These are phyloP conservation scores for Peniophora sp. DNA, from an alignment of 1,284 basidiomycete genomes.

Conservation along the genomic window DNA sequence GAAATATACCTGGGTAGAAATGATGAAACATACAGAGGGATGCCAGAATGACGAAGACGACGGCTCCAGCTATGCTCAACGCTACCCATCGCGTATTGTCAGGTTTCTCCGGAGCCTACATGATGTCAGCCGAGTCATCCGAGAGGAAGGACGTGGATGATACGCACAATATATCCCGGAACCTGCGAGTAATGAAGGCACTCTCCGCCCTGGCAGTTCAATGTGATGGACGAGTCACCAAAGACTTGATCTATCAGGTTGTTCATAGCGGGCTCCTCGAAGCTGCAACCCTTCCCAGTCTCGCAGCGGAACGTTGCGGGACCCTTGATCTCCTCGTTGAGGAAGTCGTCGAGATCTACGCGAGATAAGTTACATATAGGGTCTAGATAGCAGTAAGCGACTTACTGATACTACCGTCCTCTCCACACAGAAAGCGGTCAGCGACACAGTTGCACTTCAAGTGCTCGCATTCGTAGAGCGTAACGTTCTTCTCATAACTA, in stretches of 20 bases:
- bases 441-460: constrained; percentile 91
- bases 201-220: constrained; percentile 86
- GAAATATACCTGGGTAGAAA: background rate
- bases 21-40: constrained; percentile 34
- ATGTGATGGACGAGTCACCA: constrained; percentile 84
- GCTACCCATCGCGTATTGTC: constrained; percentile 80
- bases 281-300: constrained; percentile 70
- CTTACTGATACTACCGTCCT: constrained; percentile 89
- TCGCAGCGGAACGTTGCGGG: constrained; percentile 86
- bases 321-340: constrained; percentile 84
- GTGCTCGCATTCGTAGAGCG: constrained; percentile 72
- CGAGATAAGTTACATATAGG: constrained; percentile 3
- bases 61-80: constrained; percentile 74
- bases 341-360: constrained; percentile 89
- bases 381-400: constrained; percentile 9
- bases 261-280: constrained; percentile 97
- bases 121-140: background rate
- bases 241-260: constrained; percentile 90
- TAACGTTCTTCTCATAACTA: constrained; percentile 66
- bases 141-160: background rate
- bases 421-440: constrained; percentile 90
- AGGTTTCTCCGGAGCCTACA: constrained; percentile 68
- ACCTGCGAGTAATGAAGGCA: constrained; percentile 92
- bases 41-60: constrained; percentile 54
- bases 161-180: constrained; percentile 78